These are phyloP conservation scores for Leccinum olivaceopallidum DNA, from an alignment of 768 basidiomycete genomes.

Conservation along the genomic window DNA sequence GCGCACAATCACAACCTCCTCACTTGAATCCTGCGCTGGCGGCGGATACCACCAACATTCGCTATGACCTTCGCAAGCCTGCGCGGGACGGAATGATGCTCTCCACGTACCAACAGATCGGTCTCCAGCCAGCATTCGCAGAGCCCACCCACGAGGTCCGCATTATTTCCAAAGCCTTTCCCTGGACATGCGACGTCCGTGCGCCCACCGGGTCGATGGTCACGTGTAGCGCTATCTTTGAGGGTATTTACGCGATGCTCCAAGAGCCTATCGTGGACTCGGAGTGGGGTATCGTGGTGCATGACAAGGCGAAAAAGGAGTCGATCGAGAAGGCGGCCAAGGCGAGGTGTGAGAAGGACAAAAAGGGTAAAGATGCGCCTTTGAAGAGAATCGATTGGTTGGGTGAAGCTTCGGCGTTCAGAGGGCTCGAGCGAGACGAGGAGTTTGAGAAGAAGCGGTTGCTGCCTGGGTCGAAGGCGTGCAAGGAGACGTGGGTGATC, in stretches of 20 bases:
- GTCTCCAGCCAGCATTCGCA: conserved; percentile 38
- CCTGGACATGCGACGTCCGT: conserved; percentile 63
- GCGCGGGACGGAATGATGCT: conserved; percentile 43
- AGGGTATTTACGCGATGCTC: conserved; percentile 47
- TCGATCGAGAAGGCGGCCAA: conserved; percentile 51
- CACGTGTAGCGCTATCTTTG: conserved; percentile 58
- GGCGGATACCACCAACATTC: conserved; percentile 48
- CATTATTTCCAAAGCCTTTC: conserved; percentile 61
- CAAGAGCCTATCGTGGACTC: conserved; percentile 60
- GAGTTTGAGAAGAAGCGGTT: conserved; percentile 52
- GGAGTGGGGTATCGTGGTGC: conserved; percentile 61
- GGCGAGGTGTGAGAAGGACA: conserved; percentile 42
- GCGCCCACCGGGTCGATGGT: conserved; percentile 30
- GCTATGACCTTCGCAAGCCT: conserved; percentile 49
- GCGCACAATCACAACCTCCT: conserved; percentile 43
- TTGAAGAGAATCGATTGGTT: conserved; percentile 65
- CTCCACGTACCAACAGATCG: conserved; percentile 42
- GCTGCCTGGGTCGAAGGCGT: conserved; percentile 43
- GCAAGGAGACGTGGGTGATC: conserved; percentile 61
- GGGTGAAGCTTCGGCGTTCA: conserved; percentile 58
- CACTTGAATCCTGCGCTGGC: conserved; percentile 55
- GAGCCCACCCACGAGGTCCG: conserved; percentile 40
- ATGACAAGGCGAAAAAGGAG: conserved; percentile 44
- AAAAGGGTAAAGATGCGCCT: conserved; percentile 25
- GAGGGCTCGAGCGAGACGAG: conserved; percentile 60